Evolutionary conservation across 1,284 basidiomycete genomes (phyloP), one percentile per base, ranked within the genome.

Genomic region (Ceratobasidium sp.): DNA sequence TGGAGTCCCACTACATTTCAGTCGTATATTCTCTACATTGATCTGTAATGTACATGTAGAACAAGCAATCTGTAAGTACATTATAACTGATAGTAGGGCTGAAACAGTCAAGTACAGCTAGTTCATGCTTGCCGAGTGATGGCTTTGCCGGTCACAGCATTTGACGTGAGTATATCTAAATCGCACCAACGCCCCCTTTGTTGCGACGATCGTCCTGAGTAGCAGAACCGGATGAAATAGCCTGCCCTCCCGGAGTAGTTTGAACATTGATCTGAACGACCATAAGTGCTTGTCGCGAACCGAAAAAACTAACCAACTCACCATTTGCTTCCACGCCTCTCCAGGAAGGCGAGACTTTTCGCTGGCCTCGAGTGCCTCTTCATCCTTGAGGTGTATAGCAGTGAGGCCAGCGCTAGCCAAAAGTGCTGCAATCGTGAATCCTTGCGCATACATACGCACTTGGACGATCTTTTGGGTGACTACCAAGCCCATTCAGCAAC

Each of bases 341-440:
- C 43, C 58, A 2, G 58, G 58, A 12, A 29, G 20, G n/a, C 58
- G 43, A 35, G 58, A 62, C 50, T 81, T 80, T 73, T 80, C 86
- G 67, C 86, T 85, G 73, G 82, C 87, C 72, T 84, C 86, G 8
- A 81, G 76, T 69, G 89, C 87, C 31, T 80, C 75, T 53, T 87
- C 85, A 34, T 74, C 75, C 1, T 62, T 43, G 8, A 50, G 25
- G 15, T 50, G 58, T 8, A 62, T 62, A 22, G 58, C 58, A 10
- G 58, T 43, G n/a, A 62, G 32, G 3, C 58, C 58, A 15, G 58
- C 58, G 45, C 58, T 62, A n/a, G 58, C 58, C 32, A 50, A 13
- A 31, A 62, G 20, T 2, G 49, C 58, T 5, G 58, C 58, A 31
- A 62, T 47, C 5, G 58, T 62, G 3, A 50, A 32, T 10, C 58